Base-by-base conservation (phyloP, 2,329 filamentous ascomycete species). In the Cladosporium sp. region DNA sequence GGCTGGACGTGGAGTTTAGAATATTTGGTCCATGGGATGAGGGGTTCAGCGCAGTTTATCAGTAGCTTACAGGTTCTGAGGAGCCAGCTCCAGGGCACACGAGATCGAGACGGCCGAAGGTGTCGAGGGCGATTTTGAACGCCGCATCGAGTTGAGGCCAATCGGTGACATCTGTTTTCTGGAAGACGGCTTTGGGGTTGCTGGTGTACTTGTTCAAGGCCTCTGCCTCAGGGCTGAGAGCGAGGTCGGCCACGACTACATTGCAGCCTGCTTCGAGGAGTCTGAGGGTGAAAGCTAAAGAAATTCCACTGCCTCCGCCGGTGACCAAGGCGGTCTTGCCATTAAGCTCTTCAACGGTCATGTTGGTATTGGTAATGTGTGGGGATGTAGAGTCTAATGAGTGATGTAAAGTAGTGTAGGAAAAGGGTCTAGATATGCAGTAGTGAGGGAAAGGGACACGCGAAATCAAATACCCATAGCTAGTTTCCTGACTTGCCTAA, bases 101-200 rank as follows among this genome's bases (percentile, higher is more conserved):
- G 40, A 75, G 65, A 52, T 75, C 71, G 2, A 70, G 51, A 12
- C 49, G 53, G 4, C 71, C 71, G 48, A 78, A 76, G 40, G 72
- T 65, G 34, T 62, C 58, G 47, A 70, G 64, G 3, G 74, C 72
- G 8, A 71, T 66, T 30, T 71, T 61, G 51, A 78, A 77, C 67
- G 75, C 72, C 11, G 59, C 57, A 52, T 75, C 67, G 4, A 78
- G 67, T 44, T 77, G 70, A 5, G 57, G 47, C 75, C 75, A 78
- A n/a, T 73, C 66, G 12, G 64, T 70, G 7, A 78, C 75, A 58
- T 75, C 69, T 1, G 72, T 74, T 43, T 67, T 58, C 7, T 64
- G 51, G 54, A 72, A 73, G 6, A 71, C 56, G 1, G 70, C 72
- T 43, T 64, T 56, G 29, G 68, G 59, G 5, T 24, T 27, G 15